These are phyloP conservation scores for Pestalotiopsis sp. DNA, from an alignment of 2,329 filamentous ascomycete genomes.

Conservation along the genomic window DNA sequence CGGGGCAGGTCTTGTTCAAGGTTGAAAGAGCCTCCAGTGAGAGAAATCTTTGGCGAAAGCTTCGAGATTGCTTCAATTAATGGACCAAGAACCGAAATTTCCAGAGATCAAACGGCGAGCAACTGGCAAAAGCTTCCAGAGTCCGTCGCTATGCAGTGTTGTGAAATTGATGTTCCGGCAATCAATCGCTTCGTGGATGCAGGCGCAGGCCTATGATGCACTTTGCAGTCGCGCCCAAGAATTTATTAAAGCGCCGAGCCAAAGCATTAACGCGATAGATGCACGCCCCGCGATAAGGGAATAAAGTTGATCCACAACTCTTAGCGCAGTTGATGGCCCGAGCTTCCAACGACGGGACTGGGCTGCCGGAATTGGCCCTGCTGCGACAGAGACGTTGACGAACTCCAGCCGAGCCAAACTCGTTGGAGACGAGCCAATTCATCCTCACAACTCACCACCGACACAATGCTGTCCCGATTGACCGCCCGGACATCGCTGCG, in stretches of 20 bases:
- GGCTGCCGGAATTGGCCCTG: slow-evolving; percentile 13
- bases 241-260: not conserved
- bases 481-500: slow-evolving; percentile 42
- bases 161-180: too few relatives aligned
- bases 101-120: not conserved
- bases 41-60: not conserved
- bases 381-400: slow-evolving; percentile 5
- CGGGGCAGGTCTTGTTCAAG: slow-evolving; percentile 6
- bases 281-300: slow-evolving; percentile 11
- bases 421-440: slow-evolving; percentile 25
- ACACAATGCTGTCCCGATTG: slow-evolving; percentile 52
- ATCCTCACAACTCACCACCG: slow-evolving; percentile 50
- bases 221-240: not conserved
- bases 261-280: not conserved
- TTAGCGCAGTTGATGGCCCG: not conserved
- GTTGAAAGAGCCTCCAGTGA: not conserved
- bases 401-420: slow-evolving; percentile 20
- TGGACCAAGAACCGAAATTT: not conserved
- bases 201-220: too few relatives aligned
- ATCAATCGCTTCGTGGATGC: too few relatives aligned
- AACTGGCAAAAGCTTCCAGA: not conserved
- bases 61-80: not conserved
- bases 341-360: not conserved
- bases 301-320: slow-evolving; percentile 13
- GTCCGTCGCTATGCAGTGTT: too few relatives aligned